Evolutionary conservation across 257 asterid species (phyloP), one percentile per base, ranked within the genome.

Genomic region (Marsdenia floribunda): DNA sequence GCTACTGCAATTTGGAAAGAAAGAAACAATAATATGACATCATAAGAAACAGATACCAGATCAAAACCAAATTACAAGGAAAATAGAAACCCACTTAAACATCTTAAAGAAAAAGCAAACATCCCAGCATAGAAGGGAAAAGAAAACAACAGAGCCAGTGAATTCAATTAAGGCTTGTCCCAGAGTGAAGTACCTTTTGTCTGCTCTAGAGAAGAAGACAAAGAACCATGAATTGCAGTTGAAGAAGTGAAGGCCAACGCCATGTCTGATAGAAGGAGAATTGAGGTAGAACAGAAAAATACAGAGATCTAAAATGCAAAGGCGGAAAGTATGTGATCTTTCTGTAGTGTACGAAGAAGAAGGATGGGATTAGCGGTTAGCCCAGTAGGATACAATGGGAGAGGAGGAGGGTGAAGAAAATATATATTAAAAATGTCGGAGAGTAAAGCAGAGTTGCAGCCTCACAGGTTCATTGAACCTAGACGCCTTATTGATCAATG

Each of bases 241-340:
- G 97, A 88, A 40, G 92, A 85, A n/a, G 87, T 80, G 54, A 89
- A 83, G 71, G 94, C 84, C 82, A 88, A 75, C 35, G 94, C 96
- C 97, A 90, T 90, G 44, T 24, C 61, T 40, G 11, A 40, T 40
- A 22, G 3, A 14, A 49, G 5, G 16, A n/a, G 14, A 12, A 53
- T 15, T 38, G 18, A 55, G 38, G 16, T 33, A n/a, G 29, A 42
- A 47, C 1, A 29, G 21, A 38, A 29, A 57, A 50, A 18, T n/a
- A 12, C 70, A 68, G 2, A 60, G 47, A 47, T 40, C 26, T 33
- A 19, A n/a, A 46, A 14, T 3, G 26, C 29, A 29, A 50, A 22
- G 60, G n/a, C 6, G 5, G 42, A 8, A 8, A 12, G 70, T 58
- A 10, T 55, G 7, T 0, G 40, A 14, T 16, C 29, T 37, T 11